These are phyloP conservation scores for Yarrowia sp. DNA, from an alignment of 805 yeast genomes.

Conservation along the genomic window DNA sequence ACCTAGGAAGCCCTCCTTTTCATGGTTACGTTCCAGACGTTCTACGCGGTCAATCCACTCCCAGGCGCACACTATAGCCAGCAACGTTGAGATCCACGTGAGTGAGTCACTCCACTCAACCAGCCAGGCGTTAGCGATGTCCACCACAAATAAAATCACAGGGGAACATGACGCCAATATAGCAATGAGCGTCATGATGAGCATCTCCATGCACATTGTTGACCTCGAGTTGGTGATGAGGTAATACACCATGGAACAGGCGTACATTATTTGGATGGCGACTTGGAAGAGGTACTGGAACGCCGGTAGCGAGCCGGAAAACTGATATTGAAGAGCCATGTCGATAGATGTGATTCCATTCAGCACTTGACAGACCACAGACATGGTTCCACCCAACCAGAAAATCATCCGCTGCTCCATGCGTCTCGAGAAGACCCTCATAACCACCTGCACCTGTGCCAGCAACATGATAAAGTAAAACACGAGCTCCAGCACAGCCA, in stretches of 20 bases:
- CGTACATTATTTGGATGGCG: slow-evolving; percentile 64
- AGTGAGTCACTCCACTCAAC: slow-evolving; percentile 69
- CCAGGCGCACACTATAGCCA: slow-evolving; percentile 75
- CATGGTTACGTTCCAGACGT: slow-evolving; percentile 54
- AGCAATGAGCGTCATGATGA: slow-evolving; percentile 56
- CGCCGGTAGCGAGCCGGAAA: slow-evolving; percentile 45
- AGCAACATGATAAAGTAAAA: slow-evolving; percentile 50
- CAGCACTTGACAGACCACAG: slow-evolving; percentile 56
- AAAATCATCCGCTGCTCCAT: slow-evolving; percentile 64
- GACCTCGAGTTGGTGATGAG: slow-evolving; percentile 50
- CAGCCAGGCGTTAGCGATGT: slow-evolving; percentile 72
- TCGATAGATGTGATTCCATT: slow-evolving; percentile 54
- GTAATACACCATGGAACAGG: slow-evolving; percentile 58
- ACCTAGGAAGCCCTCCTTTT: slow-evolving; percentile 71
- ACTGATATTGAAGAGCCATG: slow-evolving; percentile 38
- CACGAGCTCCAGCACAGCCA: slow-evolving; percentile 56
- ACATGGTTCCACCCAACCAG: slow-evolving; percentile 52
- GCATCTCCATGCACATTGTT: slow-evolving; percentile 48
- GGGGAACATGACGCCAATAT: slow-evolving; percentile 56
- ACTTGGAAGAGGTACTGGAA: slow-evolving; percentile 71
- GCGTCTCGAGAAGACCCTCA: slow-evolving; percentile 63
- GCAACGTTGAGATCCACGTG: slow-evolving; percentile 65
- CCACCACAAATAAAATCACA: slow-evolving; percentile 70
- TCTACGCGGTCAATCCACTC: slow-evolving; percentile 75
- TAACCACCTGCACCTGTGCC: slow-evolving; percentile 67